Conservation (phyloP, 2,329 filamentous ascomycete genomes). For the Colletotrichum aenigma region DNA sequence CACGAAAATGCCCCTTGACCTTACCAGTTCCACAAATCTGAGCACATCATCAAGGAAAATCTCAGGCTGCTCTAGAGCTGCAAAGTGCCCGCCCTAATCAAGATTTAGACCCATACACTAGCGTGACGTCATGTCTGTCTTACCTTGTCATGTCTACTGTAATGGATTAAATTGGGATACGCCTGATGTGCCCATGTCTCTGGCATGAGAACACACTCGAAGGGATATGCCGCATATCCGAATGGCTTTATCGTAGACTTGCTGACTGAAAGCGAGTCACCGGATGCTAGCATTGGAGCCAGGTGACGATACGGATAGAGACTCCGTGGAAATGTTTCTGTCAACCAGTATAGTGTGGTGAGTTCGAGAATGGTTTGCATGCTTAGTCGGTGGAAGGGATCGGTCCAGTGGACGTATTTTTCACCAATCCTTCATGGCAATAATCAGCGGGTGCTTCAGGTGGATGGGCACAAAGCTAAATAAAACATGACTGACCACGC, state of each 20-base stretch:
- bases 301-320: not conserved
- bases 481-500: not conserved
- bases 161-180: not conserved
- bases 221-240: not conserved
- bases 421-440: not conserved
- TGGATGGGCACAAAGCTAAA: not conserved
- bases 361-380: not conserved
- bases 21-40: not conserved
- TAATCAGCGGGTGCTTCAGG: not conserved
- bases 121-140: not conserved
- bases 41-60: not conserved
- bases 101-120: not conserved
- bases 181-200: not conserved
- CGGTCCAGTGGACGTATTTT: not conserved
- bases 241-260: not conserved
- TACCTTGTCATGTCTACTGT: not conserved
- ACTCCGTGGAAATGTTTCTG: not conserved
- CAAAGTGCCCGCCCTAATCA: not conserved
- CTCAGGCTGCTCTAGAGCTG: not conserved
- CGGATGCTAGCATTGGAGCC: not conserved
- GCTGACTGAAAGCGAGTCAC: not conserved
- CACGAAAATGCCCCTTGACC: not conserved
- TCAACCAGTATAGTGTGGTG: not conserved
- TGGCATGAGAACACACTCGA: not conserved
- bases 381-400: not conserved